Evolutionary conservation across 164 flowering plant species (phyloP).

Genomic region (Chimonanthus praecox): DNA sequence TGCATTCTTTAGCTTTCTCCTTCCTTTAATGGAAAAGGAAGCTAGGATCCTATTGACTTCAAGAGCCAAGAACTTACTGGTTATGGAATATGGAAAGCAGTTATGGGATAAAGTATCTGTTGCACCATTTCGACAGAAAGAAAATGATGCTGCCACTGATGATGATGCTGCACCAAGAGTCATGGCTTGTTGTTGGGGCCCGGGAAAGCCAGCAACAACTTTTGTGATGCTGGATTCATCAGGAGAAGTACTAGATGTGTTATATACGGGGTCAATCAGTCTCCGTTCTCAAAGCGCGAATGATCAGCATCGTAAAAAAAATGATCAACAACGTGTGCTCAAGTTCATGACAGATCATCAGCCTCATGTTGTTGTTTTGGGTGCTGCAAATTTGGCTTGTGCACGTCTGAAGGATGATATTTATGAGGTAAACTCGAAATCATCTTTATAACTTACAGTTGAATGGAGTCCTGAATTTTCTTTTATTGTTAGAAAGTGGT

Average conservation of each 20-base stretch:
- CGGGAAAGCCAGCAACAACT: slow-evolving; percentile 90
- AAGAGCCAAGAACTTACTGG: slow-evolving; percentile 76
- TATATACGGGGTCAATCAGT: slow-evolving; percentile 72
- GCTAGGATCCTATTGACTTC: slow-evolving; percentile 65
- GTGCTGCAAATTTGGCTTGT: slow-evolving; percentile 81
- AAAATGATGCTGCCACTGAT: slow-evolving; percentile 51
- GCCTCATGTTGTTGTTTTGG: slow-evolving; percentile 88
- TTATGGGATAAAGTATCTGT: slow-evolving; percentile 86
- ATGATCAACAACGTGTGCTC: slow-evolving; percentile 76
- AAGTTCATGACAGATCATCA: slow-evolving; percentile 92
- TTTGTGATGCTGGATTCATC: slow-evolving; percentile 95
- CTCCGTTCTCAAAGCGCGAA: slow-evolving; percentile 63
- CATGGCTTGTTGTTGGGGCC: slow-evolving; percentile 99
- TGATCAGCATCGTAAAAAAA: slow-evolving; percentile 85
- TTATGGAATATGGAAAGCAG: slow-evolving; percentile 67
- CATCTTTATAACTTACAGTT: too few species aligned
- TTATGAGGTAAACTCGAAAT: slow-evolving; percentile 54
- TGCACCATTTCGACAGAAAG: slow-evolving; percentile 85
- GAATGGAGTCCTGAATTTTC: too few species aligned
- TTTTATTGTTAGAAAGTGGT: too few species aligned
- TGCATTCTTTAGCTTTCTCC: slow-evolving; percentile 54
- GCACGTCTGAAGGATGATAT: slow-evolving; percentile 81
- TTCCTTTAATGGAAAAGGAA: slow-evolving; percentile 94
- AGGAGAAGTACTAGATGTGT: slow-evolving; percentile 88
- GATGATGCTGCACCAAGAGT: slow-evolving; percentile 85